Conservation (phyloP, 495 filamentous ascomycete species). For the Hypoxylon crocopeplum region DNA sequence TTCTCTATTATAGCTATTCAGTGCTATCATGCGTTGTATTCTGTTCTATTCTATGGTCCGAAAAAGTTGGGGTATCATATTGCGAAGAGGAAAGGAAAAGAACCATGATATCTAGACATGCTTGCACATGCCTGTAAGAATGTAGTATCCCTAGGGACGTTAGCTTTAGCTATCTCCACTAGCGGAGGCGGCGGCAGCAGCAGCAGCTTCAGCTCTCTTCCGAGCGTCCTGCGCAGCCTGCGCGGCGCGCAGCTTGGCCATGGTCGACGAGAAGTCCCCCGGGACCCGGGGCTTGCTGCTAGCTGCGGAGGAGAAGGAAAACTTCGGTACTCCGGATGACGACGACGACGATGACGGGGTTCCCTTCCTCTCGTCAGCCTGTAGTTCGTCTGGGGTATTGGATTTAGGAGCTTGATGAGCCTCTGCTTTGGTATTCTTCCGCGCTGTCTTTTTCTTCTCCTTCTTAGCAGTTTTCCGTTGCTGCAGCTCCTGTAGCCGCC, state of each 20-base stretch:
- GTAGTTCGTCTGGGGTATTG: constrained; percentile 30
- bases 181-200: not conserved
- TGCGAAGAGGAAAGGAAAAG: not conserved
- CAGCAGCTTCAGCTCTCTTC: constrained; percentile 25
- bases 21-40: too few species aligned
- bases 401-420: constrained; percentile 16
- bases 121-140: not conserved
- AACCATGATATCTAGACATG: not conserved
- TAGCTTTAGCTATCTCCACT: not conserved
- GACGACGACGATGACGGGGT: constrained; percentile 5
- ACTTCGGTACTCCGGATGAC: constrained; percentile 1
- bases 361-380: constrained; percentile 44
- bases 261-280: constrained; percentile 43
- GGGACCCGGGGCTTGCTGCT: constrained; percentile 5
- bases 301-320: constrained; percentile 10
- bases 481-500: constrained; percentile 40
- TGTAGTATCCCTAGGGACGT: not conserved
- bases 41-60: too few species aligned
- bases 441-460: constrained; percentile 29
- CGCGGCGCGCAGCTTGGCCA: constrained; percentile 50
- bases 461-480: constrained; percentile 44
- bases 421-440: constrained; percentile 38
- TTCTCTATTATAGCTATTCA: too few species aligned
- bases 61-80: constrained; percentile 28
- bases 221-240: constrained; percentile 46